Conservation (phyloP, 1,139 yeast genomes). For the Hyphopichia buzzinii region DNA sequence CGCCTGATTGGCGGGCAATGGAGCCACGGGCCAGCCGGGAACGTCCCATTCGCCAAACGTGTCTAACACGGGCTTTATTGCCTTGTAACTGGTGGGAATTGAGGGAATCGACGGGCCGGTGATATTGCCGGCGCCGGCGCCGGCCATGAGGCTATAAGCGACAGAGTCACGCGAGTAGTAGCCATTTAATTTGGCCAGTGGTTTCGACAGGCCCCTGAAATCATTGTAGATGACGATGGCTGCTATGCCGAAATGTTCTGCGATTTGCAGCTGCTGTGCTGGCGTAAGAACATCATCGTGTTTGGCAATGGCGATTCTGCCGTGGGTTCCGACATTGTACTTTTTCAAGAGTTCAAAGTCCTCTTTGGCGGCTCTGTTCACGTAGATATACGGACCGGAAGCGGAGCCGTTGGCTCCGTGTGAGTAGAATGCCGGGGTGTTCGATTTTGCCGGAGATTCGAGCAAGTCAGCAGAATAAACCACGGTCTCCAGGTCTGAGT, state of each 20-base stretch:
- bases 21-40: slow-evolving; percentile 10
- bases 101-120: slow-evolving; percentile 24
- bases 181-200: slow-evolving; percentile 9
- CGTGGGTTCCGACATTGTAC: slow-evolving; percentile 18
- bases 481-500: slow-evolving; percentile 16
- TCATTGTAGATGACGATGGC: slow-evolving; percentile 30
- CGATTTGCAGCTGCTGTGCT: slow-evolving; percentile 27
- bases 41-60: slow-evolving; percentile 29
- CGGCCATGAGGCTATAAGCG: slow-evolving; percentile 10
- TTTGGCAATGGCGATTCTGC: slow-evolving; percentile 32
- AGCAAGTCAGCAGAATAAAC: slow-evolving; percentile 25
- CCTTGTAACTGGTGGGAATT: slow-evolving; percentile 34
- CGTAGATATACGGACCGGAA: slow-evolving; percentile 26
- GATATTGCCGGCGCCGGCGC: slow-evolving; percentile 4
- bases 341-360: slow-evolving; percentile 26
- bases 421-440: slow-evolving; percentile 39
- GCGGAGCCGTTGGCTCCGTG: slow-evolving; percentile 30
- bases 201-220: slow-evolving; percentile 9
- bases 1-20: slow-evolving; percentile 11
- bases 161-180: slow-evolving; percentile 26
- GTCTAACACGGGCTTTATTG: slow-evolving; percentile 31
- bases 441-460: slow-evolving; percentile 25
- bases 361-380: slow-evolving; percentile 26
- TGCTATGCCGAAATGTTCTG: slow-evolving; percentile 26
- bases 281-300: slow-evolving; percentile 16